Conservation (phyloP, 768 basidiomycete genomes). For the Chalciporus chontae region DNA sequence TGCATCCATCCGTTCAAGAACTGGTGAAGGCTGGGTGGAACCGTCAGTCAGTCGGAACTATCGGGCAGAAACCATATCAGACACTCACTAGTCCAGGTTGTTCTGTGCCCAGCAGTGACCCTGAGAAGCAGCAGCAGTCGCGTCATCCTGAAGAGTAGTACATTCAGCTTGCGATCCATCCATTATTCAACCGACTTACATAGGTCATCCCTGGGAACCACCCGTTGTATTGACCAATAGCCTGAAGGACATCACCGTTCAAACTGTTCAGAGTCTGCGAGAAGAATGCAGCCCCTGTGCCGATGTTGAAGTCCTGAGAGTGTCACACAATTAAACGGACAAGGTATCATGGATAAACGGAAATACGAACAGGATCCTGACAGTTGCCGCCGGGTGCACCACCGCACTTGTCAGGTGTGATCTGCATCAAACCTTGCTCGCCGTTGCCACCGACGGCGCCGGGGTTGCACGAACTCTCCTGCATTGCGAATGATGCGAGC, state of each 20-base stretch:
- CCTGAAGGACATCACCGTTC: conserved; percentile 48
- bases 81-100: conserved; percentile 79
- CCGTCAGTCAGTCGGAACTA: background rate
- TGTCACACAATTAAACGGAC: no score
- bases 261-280: conserved; percentile 39
- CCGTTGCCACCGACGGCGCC: conserved; percentile 66
- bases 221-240: conserved; percentile 76
- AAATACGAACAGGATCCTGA: conserved; percentile 34
- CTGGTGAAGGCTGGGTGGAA: conserved; percentile 54
- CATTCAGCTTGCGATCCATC: background rate
- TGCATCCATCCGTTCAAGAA: conserved; percentile 71
- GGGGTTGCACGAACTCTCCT: conserved; percentile 76
- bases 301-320: conserved; percentile 65
- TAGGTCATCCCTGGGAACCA: conserved; percentile 59
- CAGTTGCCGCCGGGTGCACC: conserved; percentile 46
- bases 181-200: conserved; percentile 34
- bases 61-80: background rate
- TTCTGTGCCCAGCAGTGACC: conserved; percentile 72
- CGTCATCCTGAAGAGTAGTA: conserved; percentile 37
- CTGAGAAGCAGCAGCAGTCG: conserved; percentile 53
- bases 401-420: conserved; percentile 68
- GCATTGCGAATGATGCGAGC: conserved; percentile 85
- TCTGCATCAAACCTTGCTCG: conserved; percentile 87
- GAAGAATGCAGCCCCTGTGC: conserved; percentile 62
- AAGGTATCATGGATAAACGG: no score